Evolutionary conservation across 1,284 basidiomycete species (phyloP).

Genomic region (Cryptococcus sp.): DNA sequence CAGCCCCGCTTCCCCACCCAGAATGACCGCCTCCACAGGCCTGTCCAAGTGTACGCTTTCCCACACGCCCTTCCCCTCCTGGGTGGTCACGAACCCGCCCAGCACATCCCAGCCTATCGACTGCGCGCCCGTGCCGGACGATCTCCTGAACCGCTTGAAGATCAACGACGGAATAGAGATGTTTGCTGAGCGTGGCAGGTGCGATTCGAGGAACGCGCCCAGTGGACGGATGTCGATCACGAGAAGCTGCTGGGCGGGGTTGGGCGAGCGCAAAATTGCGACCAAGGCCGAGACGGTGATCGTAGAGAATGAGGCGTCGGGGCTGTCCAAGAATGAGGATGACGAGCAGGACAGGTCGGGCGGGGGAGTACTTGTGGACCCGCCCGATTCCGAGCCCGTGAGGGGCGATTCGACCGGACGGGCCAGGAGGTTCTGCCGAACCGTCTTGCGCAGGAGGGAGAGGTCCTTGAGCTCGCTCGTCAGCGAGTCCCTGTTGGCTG

Average conservation of each 20-base stretch:
- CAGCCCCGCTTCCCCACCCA: constrained; percentile 28
- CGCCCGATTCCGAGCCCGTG: constrained; percentile 19
- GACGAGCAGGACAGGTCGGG: constrained; percentile 10
- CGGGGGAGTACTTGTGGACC: constrained; percentile 19
- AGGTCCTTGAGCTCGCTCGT: constrained; percentile 35
- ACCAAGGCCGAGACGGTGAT: background rate
- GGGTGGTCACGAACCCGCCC: constrained; percentile 72
- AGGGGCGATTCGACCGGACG: constrained; percentile 32
- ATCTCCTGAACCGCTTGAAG: constrained; percentile 72
- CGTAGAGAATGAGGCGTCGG: background rate
- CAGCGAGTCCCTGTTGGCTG: constrained; percentile 19
- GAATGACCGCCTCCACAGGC: constrained; percentile 31
- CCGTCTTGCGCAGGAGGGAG: constrained; percentile 28
- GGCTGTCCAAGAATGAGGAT: constrained; percentile 14
- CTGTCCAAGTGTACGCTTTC: constrained; percentile 46
- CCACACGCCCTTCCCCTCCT: constrained; percentile 65
- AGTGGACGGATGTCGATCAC: constrained; percentile 75
- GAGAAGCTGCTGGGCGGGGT: constrained; percentile 40
- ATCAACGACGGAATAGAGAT: constrained; percentile 80
- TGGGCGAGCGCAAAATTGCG: no score
- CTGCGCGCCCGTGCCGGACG: constrained; percentile 55
- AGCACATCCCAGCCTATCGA: constrained; percentile 58
- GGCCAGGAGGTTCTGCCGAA: constrained; percentile 35
- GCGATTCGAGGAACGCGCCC: constrained; percentile 61
- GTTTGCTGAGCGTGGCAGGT: constrained; percentile 67